Evolutionary conservation across 2,329 filamentous ascomycete species (phyloP), one percentile per base, ranked within the genome.

Genomic region (Paramyrothecium roridum): DNA sequence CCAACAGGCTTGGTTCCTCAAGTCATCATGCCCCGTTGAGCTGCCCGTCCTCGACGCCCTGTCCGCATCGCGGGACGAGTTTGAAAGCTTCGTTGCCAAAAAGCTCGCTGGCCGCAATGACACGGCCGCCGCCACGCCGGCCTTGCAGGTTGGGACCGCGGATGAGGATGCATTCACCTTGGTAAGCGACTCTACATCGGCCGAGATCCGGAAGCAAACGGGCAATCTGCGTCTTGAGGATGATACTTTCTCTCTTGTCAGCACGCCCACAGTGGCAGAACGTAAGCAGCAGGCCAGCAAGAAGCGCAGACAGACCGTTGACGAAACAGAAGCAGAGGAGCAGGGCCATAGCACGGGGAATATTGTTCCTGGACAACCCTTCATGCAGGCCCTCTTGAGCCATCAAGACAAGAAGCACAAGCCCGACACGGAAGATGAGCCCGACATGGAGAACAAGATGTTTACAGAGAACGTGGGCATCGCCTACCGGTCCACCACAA

Each of bases 391-490:
- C 16, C 63, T 76, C 1, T 40, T 66, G 23, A 47, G 30, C 11
- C 57, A 59, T 3, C 47, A 61, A 4, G 26, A 37, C 6, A 45
- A 30, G 13, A 50, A 60, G 3, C 34, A 56, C 10, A 21, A 53
- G 40, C 26, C 49, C 33, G 37, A 55, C 16, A 54, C 40, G 26
- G 26, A 30, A 10, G 10, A 30, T n/a, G n/a, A n/a, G n/a, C n/a
- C n/a, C 2, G 52, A 67, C 33, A 63, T 68, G 48, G 64, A 74
- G 2, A 77, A 77, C 63, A 77, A 76, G 65, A 79, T 79, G 67
- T 61, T 75, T n/a, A 86, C 81, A 0, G 74, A 80, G 34, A 84
- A 85, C 55, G 61, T 55, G 3, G 81, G 81, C 56, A 61, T 81
- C 2, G 75, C 82, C 7, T 74, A 76, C 58, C 63, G 70, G 12